These are phyloP conservation scores for Penicillium sp. DNA, from an alignment of 2,329 filamentous ascomycete species.

Conservation along the genomic window DNA sequence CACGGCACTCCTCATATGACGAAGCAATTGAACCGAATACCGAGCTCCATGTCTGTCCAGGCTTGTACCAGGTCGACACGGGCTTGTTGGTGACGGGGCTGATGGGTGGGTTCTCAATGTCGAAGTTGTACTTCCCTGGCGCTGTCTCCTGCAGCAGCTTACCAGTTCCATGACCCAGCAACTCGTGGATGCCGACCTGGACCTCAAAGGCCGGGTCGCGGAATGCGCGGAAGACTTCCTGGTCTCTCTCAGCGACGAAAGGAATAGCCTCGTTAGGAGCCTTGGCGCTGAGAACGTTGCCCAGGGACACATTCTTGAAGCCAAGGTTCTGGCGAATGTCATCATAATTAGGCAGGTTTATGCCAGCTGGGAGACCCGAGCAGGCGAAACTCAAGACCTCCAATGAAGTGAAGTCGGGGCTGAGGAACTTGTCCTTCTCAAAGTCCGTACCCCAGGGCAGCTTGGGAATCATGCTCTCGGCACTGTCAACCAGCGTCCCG, in stretches of 20 bases:
- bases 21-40: conserved; percentile 82
- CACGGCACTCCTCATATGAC: conserved; percentile 88
- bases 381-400: conserved; percentile 77
- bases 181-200: conserved; percentile 87
- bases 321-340: conserved; percentile 54
- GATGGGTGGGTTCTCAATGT: conserved; percentile 67
- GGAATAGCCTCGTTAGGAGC: conserved; percentile 85
- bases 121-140: conserved; percentile 78
- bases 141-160: conserved; percentile 86
- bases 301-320: conserved; percentile 69
- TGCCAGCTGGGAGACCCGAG: conserved; percentile 54
- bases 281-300: conserved; percentile 85
- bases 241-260: conserved; percentile 71
- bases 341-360: conserved; percentile 52
- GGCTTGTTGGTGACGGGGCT: conserved; percentile 71
- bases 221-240: conserved; percentile 69
- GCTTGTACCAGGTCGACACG: conserved; percentile 81
- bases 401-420: conserved; percentile 88
- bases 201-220: conserved; percentile 86
- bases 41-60: conserved; percentile 86
- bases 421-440: conserved; percentile 91
- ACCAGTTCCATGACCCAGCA: conserved; percentile 80
- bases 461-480: conserved; percentile 74
- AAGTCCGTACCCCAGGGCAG: conserved; percentile 82
- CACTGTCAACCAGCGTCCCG: conserved; percentile 69